These are phyloP conservation scores for Ogataea neopini DNA, from an alignment of 805 yeast genomes.

Conservation along the genomic window DNA sequence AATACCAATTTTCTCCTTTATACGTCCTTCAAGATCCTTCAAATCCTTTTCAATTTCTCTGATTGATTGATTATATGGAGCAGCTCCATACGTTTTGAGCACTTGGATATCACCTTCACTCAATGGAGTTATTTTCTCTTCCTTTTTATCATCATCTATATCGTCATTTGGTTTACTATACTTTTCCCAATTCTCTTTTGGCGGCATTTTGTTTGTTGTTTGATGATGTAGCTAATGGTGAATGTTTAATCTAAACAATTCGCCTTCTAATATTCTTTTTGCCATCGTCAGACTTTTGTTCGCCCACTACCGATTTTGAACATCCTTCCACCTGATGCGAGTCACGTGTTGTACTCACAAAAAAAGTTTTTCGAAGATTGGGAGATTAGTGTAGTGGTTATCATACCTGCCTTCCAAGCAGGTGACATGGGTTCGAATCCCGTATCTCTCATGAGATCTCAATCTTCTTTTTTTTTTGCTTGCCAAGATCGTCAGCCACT, in stretches of 20 bases:
- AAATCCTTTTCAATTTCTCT: slow-evolving; percentile 86
- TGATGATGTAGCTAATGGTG: too few relatives aligned
- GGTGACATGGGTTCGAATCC: slow-evolving; percentile 94
- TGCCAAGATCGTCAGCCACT: too few relatives aligned
- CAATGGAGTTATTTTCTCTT: slow-evolving; percentile 79
- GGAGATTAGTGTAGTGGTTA: slow-evolving; percentile 93
- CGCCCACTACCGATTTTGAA: background rate
- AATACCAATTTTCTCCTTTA: slow-evolving; percentile 91
- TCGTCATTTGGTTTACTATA: slow-evolving; percentile 84
- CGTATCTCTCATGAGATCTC: slow-evolving; percentile 65
- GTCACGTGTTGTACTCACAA: background rate
- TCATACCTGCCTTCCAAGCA: slow-evolving; percentile 93
- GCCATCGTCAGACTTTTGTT: slow-evolving; percentile 17
- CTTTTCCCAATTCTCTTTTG: slow-evolving; percentile 98
- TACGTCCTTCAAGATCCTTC: slow-evolving; percentile 77
- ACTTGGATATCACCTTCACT: slow-evolving; percentile 98
- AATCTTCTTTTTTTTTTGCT: slow-evolving; percentile 26
- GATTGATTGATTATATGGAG: slow-evolving; percentile 84
- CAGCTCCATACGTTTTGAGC: slow-evolving; percentile 94
- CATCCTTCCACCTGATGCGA: background rate
- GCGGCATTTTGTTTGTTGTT: slow-evolving; percentile 87
- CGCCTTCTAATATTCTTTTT: slow-evolving; percentile 11
- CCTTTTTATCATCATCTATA: slow-evolving; percentile 50
- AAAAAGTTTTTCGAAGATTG: slow-evolving; percentile 29
- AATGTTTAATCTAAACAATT: background rate